Conservation (phyloP, 2,329 filamentous ascomycete species). For the Verticillium nonalfalfae region DNA sequence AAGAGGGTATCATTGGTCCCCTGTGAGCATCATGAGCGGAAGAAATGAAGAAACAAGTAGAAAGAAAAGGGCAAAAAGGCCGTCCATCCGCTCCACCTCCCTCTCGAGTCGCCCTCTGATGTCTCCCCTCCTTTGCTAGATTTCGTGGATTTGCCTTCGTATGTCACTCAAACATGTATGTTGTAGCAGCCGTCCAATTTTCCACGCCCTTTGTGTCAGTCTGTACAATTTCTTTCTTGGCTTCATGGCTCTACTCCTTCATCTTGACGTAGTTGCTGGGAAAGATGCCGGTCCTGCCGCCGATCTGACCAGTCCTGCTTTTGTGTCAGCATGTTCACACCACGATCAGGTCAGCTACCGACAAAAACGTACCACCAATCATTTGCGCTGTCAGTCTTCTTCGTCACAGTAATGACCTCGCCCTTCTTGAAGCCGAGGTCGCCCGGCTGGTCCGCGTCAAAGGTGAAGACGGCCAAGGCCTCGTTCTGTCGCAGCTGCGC, state of each 20-base stretch:
- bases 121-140: neutral
- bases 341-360: neutral
- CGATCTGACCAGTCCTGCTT: constrained; percentile 78
- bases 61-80: neutral
- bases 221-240: neutral
- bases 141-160: neutral
- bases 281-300: constrained; percentile 82
- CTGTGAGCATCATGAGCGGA: neutral
- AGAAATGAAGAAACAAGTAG: neutral
- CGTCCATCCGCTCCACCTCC: neutral
- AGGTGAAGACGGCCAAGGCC: constrained; percentile 86
- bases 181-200: neutral
- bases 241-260: constrained; percentile 35
- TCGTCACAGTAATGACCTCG: constrained; percentile 88
- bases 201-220: neutral
- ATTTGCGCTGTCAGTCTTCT: constrained; percentile 87
- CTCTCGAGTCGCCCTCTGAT: neutral
- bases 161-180: neutral
- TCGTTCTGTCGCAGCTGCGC: constrained; percentile 62
- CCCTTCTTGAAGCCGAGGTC: constrained; percentile 93
- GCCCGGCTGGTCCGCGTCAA: constrained; percentile 88
- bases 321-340: constrained; percentile 6
- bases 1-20: neutral
- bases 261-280: constrained; percentile 75
- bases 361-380: constrained; percentile 73